Conservation (phyloP, 768 basidiomycete genomes). For the Agaricus blazei region DNA sequence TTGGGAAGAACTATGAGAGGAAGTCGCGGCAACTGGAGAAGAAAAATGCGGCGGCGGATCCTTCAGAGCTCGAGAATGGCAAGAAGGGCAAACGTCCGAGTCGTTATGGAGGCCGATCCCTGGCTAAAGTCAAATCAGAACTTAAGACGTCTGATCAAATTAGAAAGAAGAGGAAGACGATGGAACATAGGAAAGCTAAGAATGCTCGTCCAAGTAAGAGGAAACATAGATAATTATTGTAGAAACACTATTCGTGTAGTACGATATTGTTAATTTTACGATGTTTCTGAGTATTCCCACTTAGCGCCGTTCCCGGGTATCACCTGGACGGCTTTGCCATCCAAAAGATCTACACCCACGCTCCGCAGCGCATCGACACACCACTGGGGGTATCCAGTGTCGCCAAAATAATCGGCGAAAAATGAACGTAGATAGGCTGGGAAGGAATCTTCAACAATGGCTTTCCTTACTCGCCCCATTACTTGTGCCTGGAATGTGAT, state of each 20-base stretch:
- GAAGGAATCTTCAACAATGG: slow-evolving; percentile 74
- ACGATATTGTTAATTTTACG: slow-evolving; percentile 10
- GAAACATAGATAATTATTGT: slow-evolving; percentile 34
- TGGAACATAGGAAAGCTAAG: slow-evolving; percentile 67
- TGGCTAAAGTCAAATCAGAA: slow-evolving; percentile 69
- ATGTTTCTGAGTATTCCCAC: slow-evolving; percentile 70
- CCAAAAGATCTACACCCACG: slow-evolving; percentile 80
- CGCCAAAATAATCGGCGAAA: slow-evolving; percentile 74
- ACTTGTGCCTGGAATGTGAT: slow-evolving; percentile 81
- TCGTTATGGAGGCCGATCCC: slow-evolving; percentile 54
- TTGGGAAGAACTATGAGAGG: slow-evolving; percentile 67
- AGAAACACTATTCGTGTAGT: neutral
- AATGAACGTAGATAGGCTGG: slow-evolving; percentile 73
- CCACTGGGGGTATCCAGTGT: slow-evolving; percentile 82
- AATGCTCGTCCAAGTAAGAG: slow-evolving; percentile 68
- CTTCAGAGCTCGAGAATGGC: slow-evolving; percentile 11
- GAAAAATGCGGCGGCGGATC: neutral
- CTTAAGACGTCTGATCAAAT: slow-evolving; percentile 88
- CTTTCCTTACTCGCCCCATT: slow-evolving; percentile 81
- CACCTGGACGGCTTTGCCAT: slow-evolving; percentile 43
- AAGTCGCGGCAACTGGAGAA: slow-evolving; percentile 47
- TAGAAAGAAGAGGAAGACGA: slow-evolving; percentile 61
- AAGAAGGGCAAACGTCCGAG: slow-evolving; percentile 30
- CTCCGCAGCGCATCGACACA: slow-evolving; percentile 78
- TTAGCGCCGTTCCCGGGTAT: slow-evolving; percentile 62